Percentiles rank a stretch among this genome's conserved stretches.
Evolutionary conservation across 176 grass and related monocot species (phyloP).

Genomic region (Pontederia crassipes): DNA sequence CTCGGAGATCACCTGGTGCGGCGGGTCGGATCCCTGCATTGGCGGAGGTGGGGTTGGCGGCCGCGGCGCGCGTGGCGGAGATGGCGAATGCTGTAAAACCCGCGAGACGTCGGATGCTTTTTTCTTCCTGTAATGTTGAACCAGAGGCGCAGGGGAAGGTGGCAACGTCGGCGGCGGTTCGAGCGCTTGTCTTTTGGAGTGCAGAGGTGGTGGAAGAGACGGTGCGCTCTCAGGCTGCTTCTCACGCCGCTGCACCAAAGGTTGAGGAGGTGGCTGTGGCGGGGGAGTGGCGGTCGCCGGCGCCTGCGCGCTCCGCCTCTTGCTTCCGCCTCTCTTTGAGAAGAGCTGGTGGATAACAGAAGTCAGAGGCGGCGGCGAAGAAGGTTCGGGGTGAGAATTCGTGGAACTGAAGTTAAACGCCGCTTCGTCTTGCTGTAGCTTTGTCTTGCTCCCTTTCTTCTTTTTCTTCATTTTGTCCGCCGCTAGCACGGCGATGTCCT

Average conservation of each 20-base stretch:
- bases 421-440: constrained; percentile 37
- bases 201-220: not conserved
- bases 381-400: constrained; percentile 19
- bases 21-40: not conserved
- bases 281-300: constrained; percentile 9
- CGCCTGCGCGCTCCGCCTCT: not conserved
- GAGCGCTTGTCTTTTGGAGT: constrained; percentile 9
- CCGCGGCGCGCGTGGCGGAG: constrained; percentile 33
- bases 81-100: constrained; percentile 6
- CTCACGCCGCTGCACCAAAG: constrained; percentile 11
- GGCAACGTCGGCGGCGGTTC: constrained; percentile 3
- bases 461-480: constrained; percentile 36
- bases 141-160: not conserved
- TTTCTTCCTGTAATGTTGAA: not conserved
- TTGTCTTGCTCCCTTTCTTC: constrained; percentile 62
- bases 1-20: not conserved
- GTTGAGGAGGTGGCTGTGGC: constrained; percentile 28
- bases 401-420: constrained; percentile 6
- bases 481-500: constrained; percentile 77
- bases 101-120: constrained; percentile 10
- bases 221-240: constrained; percentile 12
- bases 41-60: constrained; percentile 34
- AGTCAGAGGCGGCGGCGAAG: constrained; percentile 30
- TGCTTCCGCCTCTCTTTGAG: constrained; percentile 44
- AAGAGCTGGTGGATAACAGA: constrained; percentile 58